Evolutionary conservation across 805 yeast species (phyloP).

Genomic region (Metschnikowia colocasiae): DNA sequence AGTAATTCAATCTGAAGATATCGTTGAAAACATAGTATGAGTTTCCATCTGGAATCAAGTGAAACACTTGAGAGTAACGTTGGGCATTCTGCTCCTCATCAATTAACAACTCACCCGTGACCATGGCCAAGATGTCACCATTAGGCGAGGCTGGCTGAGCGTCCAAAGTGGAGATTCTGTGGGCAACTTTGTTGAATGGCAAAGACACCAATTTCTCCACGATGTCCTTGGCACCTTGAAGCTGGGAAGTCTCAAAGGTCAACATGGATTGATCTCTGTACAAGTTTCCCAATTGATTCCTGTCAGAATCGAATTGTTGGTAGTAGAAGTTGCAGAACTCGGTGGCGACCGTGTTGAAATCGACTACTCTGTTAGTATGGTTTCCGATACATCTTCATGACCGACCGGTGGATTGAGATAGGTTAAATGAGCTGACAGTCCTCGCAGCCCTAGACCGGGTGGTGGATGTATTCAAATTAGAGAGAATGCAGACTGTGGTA

Average conservation of each 20-base stretch:
- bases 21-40: slow-evolving; percentile 95
- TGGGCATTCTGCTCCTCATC: slow-evolving; percentile 96
- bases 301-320: slow-evolving; percentile 90
- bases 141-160: slow-evolving; percentile 96
- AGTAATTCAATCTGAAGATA: slow-evolving; percentile 91
- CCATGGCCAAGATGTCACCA: slow-evolving; percentile 94
- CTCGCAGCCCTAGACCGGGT: not conserved
- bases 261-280: slow-evolving; percentile 97
- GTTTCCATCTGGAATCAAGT: slow-evolving; percentile 86
- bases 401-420: not conserved
- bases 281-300: slow-evolving; percentile 86
- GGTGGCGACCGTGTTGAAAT: slow-evolving; percentile 48
- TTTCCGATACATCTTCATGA: not conserved
- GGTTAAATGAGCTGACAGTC: not conserved
- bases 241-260: slow-evolving; percentile 91
- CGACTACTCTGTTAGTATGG: slow-evolving; percentile 28
- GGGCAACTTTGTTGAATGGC: slow-evolving; percentile 91
- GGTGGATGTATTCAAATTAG: not conserved
- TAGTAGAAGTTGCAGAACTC: slow-evolving; percentile 94
- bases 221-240: slow-evolving; percentile 90
- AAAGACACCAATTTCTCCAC: slow-evolving; percentile 86
- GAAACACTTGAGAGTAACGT: slow-evolving; percentile 96
- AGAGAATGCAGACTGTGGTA: not conserved
- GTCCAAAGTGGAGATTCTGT: slow-evolving; percentile 90
- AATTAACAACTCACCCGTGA: slow-evolving; percentile 88